Percentiles rank a stretch among this genome's conserved stretches.
Evolutionary conservation across 164 flowering plant genomes (phyloP).

Genomic region (Nymphaea thermarum): DNA sequence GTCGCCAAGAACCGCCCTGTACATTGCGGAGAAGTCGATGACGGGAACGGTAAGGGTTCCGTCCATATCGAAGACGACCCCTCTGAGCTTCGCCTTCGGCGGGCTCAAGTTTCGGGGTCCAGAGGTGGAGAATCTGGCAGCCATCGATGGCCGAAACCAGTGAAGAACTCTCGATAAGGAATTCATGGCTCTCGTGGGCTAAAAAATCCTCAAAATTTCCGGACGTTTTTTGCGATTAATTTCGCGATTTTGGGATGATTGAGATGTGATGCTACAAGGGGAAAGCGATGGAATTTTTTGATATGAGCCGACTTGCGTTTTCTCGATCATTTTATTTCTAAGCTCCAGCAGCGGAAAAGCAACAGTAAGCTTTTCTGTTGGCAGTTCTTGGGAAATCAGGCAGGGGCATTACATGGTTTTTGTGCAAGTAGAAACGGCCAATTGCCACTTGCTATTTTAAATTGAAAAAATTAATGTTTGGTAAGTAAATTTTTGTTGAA

Average conservation of each 20-base stretch:
- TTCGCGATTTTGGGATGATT: background rate
- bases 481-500: too few relatives aligned
- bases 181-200: background rate
- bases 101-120: background rate
- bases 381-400: too few relatives aligned
- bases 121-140: conserved; percentile 1
- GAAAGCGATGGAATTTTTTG: too few relatives aligned
- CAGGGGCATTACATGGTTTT: too few relatives aligned
- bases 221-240: background rate
- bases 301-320: too few relatives aligned
- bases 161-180: background rate
- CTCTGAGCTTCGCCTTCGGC: conserved; percentile 31
- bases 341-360: too few relatives aligned
- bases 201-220: background rate
- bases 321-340: too few relatives aligned
- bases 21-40: conserved; percentile 85
- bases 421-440: too few relatives aligned
- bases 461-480: too few relatives aligned
- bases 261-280: background rate
- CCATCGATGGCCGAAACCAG: background rate
- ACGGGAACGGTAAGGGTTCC: conserved; percentile 92
- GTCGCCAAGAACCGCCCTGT: conserved; percentile 69
- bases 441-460: too few relatives aligned
- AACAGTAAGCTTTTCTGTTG: too few relatives aligned
- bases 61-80: conserved; percentile 98